These are phyloP conservation scores for Clarireedia monteithiana DNA, from an alignment of 2,329 filamentous ascomycete species.

Conservation along the genomic window DNA sequence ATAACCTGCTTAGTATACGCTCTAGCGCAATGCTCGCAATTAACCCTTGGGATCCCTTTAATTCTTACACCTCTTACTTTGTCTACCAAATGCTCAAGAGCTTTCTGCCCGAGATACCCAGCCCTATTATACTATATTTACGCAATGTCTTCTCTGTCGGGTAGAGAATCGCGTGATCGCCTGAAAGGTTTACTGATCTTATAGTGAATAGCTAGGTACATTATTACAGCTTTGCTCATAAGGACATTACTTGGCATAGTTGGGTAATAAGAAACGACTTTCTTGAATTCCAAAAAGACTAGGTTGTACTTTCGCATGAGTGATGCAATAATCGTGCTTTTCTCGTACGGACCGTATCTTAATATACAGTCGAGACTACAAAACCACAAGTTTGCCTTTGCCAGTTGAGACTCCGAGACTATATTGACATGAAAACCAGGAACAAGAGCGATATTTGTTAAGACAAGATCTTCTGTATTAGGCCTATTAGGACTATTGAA, in stretches of 20 bases:
- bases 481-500: too few species aligned
- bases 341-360: too few species aligned
- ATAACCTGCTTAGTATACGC: too few species aligned
- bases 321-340: too few species aligned
- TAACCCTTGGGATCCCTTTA: background rate
- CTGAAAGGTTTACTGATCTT: background rate
- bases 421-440: background rate
- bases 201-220: background rate
- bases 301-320: too few species aligned
- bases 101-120: background rate
- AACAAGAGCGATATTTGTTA: background rate
- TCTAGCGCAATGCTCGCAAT: background rate
- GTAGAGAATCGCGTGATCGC: background rate
- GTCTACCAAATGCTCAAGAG: background rate
- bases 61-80: background rate
- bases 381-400: background rate
- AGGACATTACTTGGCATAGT: too few species aligned
- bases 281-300: too few species aligned
- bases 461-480: background rate
- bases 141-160: background rate
- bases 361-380: too few species aligned
- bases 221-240: too few species aligned
- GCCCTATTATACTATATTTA: background rate
- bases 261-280: too few species aligned
- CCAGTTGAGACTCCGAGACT: background rate